Conservation (phyloP, 495 filamentous ascomycete species). For the Xylona heveae region DNA sequence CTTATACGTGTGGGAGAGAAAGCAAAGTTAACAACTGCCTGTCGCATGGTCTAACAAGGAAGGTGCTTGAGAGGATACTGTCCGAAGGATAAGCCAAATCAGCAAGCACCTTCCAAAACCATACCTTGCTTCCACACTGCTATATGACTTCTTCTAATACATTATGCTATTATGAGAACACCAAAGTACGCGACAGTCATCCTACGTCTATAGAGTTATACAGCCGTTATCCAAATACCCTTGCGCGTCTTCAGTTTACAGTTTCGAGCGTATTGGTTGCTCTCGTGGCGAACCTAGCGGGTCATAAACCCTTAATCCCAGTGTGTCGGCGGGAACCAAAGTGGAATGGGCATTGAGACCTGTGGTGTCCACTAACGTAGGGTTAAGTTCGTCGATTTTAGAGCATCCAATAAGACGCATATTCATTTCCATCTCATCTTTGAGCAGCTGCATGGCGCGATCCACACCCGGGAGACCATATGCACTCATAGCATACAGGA, state of each 20-base stretch:
- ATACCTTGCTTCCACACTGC: no score
- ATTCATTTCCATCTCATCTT: constrained; percentile 98
- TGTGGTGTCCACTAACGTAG: constrained; percentile 55
- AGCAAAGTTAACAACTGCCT: no score
- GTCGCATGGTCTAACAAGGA: no score
- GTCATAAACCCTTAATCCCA: constrained; percentile 42
- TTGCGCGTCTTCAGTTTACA: constrained; percentile 1
- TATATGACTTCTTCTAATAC: no score
- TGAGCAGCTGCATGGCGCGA: constrained; percentile 81
- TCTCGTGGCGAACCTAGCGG: constrained; percentile 22
- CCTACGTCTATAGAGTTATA: no score
- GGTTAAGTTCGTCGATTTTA: constrained; percentile 52
- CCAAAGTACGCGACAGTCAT: no score
- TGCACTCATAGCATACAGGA: constrained; percentile 87
- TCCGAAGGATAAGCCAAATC: no score
- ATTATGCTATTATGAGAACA: no score
- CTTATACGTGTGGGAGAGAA: no score
- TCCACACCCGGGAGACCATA: constrained; percentile 80
- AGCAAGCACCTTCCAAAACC: no score
- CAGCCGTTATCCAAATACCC: no score
- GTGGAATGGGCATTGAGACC: constrained; percentile 49
- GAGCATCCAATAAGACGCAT: constrained; percentile 81
- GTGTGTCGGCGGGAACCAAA: constrained; percentile 43
- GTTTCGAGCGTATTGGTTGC: constrained; percentile 1
- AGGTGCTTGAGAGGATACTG: no score